Evolutionary conservation across 1,284 basidiomycete species (phyloP).

Genomic region (Neonothopanus nambi): DNA sequence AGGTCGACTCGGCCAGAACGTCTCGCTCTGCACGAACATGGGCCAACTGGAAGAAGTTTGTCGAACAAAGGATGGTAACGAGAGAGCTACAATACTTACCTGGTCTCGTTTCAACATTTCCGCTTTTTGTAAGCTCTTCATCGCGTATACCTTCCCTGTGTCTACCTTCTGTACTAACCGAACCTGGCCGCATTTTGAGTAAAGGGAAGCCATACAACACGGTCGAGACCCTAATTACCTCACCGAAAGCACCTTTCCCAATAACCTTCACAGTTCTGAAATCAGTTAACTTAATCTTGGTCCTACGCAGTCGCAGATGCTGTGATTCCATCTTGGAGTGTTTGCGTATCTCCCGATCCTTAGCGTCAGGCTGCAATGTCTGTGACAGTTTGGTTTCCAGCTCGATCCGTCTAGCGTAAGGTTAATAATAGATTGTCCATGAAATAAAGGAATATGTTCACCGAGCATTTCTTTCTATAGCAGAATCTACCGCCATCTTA

Average conservation of each 20-base stretch:
- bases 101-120: constrained; percentile 99
- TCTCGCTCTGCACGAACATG: constrained; percentile 99
- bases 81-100: constrained; percentile 39
- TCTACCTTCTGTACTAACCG: constrained; percentile 96
- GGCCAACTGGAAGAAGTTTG: constrained; percentile 70
- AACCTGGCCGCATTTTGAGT: constrained; percentile 53
- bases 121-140: constrained; percentile 97
- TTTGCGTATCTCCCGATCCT: constrained; percentile 88
- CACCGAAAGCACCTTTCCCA: constrained; percentile 98
- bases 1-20: constrained; percentile 96
- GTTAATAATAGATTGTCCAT: constrained; percentile 14
- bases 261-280: constrained; percentile 99
- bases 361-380: constrained; percentile 75
- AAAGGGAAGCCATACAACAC: neutral
- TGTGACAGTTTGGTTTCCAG: constrained; percentile 88
- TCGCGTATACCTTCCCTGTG: constrained; percentile 97
- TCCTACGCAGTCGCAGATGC: constrained; percentile 88
- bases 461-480: constrained; percentile 58
- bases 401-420: constrained; percentile 75
- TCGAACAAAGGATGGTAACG: constrained; percentile 5
- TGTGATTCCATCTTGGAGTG: constrained; percentile 91
- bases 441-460: constrained; percentile 24
- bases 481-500: constrained; percentile 69
- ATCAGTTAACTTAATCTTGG: constrained; percentile 90
- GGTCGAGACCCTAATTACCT: constrained; percentile 50